Percentiles rank a stretch among this genome's conserved stretches.
These are phyloP conservation scores for Helicosporidium sp. DNA, from an alignment of 139 green algal species.

Conservation along the genomic window DNA sequence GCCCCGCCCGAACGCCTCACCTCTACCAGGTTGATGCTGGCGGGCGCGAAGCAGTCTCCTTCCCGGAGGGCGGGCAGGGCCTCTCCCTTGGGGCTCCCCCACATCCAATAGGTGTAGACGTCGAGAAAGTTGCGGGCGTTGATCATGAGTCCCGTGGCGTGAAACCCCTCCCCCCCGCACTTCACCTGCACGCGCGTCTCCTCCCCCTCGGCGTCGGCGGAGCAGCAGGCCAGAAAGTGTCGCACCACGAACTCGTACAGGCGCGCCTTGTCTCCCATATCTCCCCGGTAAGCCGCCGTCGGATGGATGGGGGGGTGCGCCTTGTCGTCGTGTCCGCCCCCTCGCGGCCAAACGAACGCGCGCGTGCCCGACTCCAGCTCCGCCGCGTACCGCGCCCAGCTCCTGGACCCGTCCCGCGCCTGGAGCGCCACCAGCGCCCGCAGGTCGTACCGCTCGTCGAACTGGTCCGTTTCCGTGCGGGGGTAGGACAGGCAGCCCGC, in stretches of 20 bases:
- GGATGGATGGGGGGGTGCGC: conserved; percentile 87
- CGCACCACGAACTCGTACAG: conserved; percentile 91
- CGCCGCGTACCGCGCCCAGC: too few species aligned
- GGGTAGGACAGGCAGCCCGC: conserved; percentile 86
- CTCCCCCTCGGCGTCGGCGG: conserved; percentile 60
- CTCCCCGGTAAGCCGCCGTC: conserved; percentile 24
- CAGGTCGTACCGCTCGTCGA: conserved; percentile 53
- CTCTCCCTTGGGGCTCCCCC: too few species aligned
- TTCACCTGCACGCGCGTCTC: conserved; percentile 61
- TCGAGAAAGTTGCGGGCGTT: conserved; percentile 84
- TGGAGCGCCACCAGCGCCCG: too few species aligned
- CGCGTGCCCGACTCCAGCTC: too few species aligned
- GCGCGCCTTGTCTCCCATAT: conserved; percentile 32
- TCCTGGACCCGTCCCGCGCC: too few species aligned
- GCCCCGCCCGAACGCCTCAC: too few species aligned
- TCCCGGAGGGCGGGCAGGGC: conserved; percentile 49
- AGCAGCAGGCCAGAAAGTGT: conserved; percentile 83
- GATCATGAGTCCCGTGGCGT: conserved; percentile 70
- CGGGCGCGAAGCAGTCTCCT: conserved; percentile 55
- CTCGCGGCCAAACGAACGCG: too few species aligned
- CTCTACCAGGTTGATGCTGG: conserved; percentile 44
- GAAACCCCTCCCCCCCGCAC: conserved; percentile 29
- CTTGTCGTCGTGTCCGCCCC: conserved; percentile 70
- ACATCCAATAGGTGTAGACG: conserved; percentile 88
- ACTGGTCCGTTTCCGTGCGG: conserved; percentile 84